These are phyloP conservation scores for Balansia obtecta DNA, from an alignment of 2,329 filamentous ascomycete genomes.

Conservation along the genomic window DNA sequence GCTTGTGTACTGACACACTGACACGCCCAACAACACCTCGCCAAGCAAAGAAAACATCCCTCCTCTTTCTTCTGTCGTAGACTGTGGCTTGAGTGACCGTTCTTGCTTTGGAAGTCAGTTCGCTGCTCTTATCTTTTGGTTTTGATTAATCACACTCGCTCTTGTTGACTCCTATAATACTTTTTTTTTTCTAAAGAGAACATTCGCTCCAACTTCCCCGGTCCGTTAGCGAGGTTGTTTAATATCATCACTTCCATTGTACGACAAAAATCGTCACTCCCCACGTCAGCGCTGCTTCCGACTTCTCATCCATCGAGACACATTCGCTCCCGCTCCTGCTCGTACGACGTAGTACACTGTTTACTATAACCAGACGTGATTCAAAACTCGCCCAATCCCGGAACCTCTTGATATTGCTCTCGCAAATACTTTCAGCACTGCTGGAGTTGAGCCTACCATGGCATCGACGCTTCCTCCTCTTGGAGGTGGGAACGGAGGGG, in stretches of 20 bases:
- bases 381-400: neutral
- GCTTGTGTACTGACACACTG: too few relatives aligned
- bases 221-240: neutral
- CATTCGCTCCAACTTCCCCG: neutral
- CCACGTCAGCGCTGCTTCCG: neutral
- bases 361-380: neutral
- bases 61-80: conserved; percentile 5
- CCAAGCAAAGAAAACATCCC: conserved; percentile 7
- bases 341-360: neutral
- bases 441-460: conserved; percentile 35
- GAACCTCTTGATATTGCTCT: neutral
- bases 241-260: neutral
- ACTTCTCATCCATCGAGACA: neutral
- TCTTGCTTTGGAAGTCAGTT: neutral
- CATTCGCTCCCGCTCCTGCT: neutral
- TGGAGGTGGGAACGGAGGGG: conserved; percentile 39
- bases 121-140: neutral
- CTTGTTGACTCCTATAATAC: neutral
- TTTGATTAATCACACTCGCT: conserved; percentile 4
- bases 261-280: neutral
- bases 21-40: too few relatives aligned
- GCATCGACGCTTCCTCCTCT: conserved; percentile 43
- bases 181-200: too few relatives aligned
- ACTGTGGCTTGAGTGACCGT: conserved; percentile 1
- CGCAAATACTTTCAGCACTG: neutral